Base-by-base conservation (phyloP, 2,329 filamentous ascomycete species). In the Colletotrichum gigasporum region DNA sequence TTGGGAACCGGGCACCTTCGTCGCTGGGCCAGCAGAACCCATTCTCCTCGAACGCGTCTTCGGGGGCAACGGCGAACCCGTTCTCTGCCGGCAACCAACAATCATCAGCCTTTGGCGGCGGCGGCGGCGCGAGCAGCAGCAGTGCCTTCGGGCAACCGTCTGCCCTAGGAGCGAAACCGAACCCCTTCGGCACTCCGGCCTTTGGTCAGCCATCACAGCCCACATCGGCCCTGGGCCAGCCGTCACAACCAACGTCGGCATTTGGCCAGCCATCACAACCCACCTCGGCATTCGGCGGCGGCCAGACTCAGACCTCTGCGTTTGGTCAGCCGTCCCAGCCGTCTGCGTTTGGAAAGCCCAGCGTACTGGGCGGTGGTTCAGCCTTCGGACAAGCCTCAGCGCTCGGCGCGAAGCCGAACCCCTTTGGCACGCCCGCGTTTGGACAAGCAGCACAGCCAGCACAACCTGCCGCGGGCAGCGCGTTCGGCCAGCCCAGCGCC, bases 111-210 rank as follows among this genome's bases (percentile, higher is more conserved):
- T 65, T 60, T 12, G 61, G 62, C 14, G 44, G 26, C 48, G 42
- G 47, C 42, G 10, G 24, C 51, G 14, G 28, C 57, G 24, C n/a
- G n/a, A n/a, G n/a, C n/a, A 56, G 51, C 2, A 53, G 72, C 10
- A 78, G 74, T 48, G 71, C 77, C 1, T 87, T 88, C 66, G 80
- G 83, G 2, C 79, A 84, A 34, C 71, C 79, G 10, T 74, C 80
- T 37, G 70, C 72, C 6, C 58, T 75, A 1, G 71, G 73, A 39
- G 68, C 48, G 22, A 71, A 69, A 39, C 65, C 68, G 1, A 78
- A 70, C 59, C 70, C 73, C 2, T 77, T 76, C 52, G 74, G 73
- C 5, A 48, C 72, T 42, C 71, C 75, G 1, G 69, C 78, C 0
- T 83, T 84, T 68, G 81, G 81, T 2, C 76, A 79, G 59, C 57